These are phyloP conservation scores for Boechera divaricarpa DNA, from an alignment of 345 rosid species.

Conservation along the genomic window DNA sequence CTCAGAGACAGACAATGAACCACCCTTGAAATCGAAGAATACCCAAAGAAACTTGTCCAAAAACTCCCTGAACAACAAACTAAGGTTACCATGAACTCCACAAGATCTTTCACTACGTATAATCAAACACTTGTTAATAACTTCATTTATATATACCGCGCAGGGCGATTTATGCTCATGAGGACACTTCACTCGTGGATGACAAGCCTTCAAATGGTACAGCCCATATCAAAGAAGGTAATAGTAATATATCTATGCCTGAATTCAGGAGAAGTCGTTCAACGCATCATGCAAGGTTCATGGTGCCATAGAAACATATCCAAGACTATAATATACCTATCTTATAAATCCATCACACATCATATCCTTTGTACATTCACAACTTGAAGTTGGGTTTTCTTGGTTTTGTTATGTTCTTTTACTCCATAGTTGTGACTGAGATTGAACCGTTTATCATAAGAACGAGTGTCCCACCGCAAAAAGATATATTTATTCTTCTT, in stretches of 20 bases:
- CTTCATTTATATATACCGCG: conserved; percentile 24
- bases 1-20: conserved; percentile 74
- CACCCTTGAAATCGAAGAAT: conserved; percentile 60
- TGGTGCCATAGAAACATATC: conserved; percentile 49
- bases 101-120: background rate
- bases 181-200: conserved; percentile 51
- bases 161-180: conserved; percentile 58
- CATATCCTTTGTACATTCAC: conserved; percentile 32
- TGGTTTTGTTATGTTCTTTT: conserved; percentile 31
- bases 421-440: conserved; percentile 32
- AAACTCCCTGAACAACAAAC: conserved; percentile 61
- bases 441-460: conserved; percentile 29
- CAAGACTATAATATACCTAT: conserved; percentile 10
- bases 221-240: conserved; percentile 52
- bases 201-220: conserved; percentile 51
- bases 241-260: conserved; percentile 47
- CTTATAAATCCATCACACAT: conserved; percentile 3
- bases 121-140: background rate
- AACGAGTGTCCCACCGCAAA: conserved; percentile 1
- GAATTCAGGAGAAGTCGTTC: conserved; percentile 78
- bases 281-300: conserved; percentile 71
- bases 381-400: conserved; percentile 10
- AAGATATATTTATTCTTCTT: conserved; percentile 1
- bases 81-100: conserved; percentile 54
- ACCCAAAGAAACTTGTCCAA: conserved; percentile 55